These are phyloP conservation scores for Pinguiococcus pyrenoidosus DNA, from an alignment of 108 stramenopile species.

Conservation along the genomic window DNA sequence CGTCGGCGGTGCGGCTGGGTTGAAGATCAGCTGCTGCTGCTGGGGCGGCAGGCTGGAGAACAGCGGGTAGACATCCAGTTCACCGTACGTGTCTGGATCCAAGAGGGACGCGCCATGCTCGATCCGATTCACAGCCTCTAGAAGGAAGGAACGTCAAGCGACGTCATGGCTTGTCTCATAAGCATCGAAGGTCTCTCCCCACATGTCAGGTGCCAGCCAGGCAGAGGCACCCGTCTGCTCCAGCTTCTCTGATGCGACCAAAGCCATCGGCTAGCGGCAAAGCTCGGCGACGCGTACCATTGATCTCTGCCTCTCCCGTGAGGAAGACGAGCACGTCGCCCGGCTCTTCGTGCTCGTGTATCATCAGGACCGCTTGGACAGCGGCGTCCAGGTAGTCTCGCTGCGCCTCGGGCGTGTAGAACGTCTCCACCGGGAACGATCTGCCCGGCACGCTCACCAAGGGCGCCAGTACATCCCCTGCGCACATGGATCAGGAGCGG, in stretches of 20 bases:
- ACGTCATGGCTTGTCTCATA: constrained; percentile 25
- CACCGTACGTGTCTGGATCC: background rate
- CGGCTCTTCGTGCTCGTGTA: background rate
- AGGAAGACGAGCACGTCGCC: constrained; percentile 38
- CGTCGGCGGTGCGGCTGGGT: constrained; percentile 5
- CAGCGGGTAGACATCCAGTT: background rate
- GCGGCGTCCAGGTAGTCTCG: too few relatives aligned
- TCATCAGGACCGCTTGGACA: background rate
- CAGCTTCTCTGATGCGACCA: background rate
- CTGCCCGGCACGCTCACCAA: constrained; percentile 64
- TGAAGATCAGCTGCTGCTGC: background rate
- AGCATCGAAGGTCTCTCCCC: too few relatives aligned
- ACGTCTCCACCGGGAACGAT: constrained; percentile 53
- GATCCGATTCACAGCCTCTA: background rate
- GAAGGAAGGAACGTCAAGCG: constrained; percentile 44
- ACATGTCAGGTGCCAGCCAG: background rate
- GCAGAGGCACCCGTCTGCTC: background rate
- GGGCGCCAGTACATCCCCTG: too few relatives aligned
- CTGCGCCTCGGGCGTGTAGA: constrained; percentile 44
- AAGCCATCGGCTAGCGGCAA: background rate
- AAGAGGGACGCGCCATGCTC: too few relatives aligned
- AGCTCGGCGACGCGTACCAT: constrained; percentile 10
- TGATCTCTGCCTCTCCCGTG: constrained; percentile 43
- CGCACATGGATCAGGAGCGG: too few relatives aligned
- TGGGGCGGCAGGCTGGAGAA: background rate